phyloP scores from a whole-genome alignment of 805 yeast species.

The Ogataea polymorpha region DNA sequence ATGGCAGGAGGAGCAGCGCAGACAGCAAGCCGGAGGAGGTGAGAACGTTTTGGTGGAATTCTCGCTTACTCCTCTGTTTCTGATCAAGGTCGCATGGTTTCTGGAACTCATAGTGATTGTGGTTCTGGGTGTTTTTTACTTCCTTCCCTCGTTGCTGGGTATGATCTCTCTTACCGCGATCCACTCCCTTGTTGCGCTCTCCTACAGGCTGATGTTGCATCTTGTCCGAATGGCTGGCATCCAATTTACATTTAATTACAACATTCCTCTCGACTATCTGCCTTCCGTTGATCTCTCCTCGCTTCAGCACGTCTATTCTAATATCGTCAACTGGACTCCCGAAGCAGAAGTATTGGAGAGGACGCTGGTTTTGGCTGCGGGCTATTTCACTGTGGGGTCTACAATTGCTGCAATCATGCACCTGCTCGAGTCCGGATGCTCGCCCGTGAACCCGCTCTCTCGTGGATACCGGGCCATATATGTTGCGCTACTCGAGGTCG shows the following conservation, averaged over 20 bases:
- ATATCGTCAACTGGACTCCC: conserved; percentile 25
- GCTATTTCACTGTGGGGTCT: conserved; percentile 16
- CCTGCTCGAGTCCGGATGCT: conserved; percentile 27
- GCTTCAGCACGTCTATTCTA: conserved; percentile 7
- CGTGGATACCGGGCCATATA: conserved; percentile 52
- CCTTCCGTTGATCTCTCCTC: conserved; percentile 8
- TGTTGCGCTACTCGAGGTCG: conserved; percentile 49
- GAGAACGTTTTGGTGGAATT: conserved; percentile 15
- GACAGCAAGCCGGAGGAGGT: conserved; percentile 9
- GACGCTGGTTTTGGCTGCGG: conserved; percentile 15
- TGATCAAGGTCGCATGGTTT: conserved; percentile 21
- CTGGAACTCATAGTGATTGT: conserved; percentile 21
- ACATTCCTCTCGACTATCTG: neutral
- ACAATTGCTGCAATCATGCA: conserved; percentile 19
- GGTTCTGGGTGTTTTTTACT: conserved; percentile 22
- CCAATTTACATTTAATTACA: neutral
- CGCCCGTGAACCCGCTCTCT: conserved; percentile 41
- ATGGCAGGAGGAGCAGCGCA: conserved; percentile 8
- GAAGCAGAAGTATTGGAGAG: conserved; percentile 19
- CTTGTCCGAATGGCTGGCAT: neutral
- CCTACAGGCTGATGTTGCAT: neutral
- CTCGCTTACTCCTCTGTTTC: conserved; percentile 13
- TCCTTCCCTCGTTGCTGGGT: conserved; percentile 26
- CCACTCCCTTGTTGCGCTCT: conserved; percentile 5
- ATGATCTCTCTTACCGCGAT: conserved; percentile 19